Evolutionary conservation across 495 filamentous ascomycete species (phyloP).

Genomic region (Hypoxylon intermedium): DNA sequence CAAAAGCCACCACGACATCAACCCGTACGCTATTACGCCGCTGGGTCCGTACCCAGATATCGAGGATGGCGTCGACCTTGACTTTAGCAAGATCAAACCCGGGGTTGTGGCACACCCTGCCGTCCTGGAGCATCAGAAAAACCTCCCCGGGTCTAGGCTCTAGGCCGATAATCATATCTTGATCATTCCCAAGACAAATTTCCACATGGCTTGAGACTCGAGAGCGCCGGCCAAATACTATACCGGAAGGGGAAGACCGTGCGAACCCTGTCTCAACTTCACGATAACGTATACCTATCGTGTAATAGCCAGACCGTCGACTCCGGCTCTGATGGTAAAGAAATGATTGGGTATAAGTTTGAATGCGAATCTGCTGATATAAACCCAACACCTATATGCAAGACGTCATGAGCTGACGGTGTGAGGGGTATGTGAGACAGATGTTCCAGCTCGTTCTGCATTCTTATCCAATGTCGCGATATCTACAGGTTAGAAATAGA

Average conservation of each 20-base stretch:
- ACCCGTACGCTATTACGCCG: constrained; percentile 68
- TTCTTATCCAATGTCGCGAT: too few relatives aligned
- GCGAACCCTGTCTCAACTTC: too few relatives aligned
- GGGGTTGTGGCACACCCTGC: constrained; percentile 21
- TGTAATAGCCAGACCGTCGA: too few relatives aligned
- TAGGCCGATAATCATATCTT: neutral
- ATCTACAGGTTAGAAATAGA: constrained; percentile 24
- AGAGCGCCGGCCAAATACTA: neutral
- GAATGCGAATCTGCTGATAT: neutral
- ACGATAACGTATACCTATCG: too few relatives aligned
- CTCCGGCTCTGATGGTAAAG: too few relatives aligned
- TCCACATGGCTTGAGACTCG: neutral
- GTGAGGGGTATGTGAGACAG: constrained; percentile 21
- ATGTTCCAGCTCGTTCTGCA: neutral
- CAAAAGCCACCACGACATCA: constrained; percentile 62
- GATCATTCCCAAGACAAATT: neutral
- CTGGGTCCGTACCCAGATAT: constrained; percentile 71
- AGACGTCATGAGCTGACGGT: neutral
- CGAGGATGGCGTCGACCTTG: constrained; percentile 34
- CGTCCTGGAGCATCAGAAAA: constrained; percentile 28
- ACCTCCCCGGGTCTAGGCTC: constrained; percentile 15
- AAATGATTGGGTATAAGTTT: neutral
- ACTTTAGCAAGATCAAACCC: constrained; percentile 21
- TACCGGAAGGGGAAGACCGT: too few relatives aligned
- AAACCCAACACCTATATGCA: neutral